phyloP scores from a whole-genome alignment of 2,329 filamentous ascomycete species.

The Claviceps sorghi region DNA sequence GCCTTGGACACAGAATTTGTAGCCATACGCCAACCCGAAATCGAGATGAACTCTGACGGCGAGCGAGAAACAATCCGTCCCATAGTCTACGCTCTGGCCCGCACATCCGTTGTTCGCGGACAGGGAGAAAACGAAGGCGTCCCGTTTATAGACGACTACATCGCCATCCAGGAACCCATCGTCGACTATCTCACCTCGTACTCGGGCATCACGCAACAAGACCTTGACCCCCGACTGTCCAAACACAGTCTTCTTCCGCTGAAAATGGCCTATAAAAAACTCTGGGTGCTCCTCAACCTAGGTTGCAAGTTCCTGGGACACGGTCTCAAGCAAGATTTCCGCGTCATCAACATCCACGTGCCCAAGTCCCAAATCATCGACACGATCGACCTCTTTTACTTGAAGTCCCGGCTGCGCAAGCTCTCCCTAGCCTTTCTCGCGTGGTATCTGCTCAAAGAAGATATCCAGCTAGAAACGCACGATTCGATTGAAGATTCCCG shows the following conservation, averaged over 20 bases:
- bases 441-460: slow-evolving; percentile 80
- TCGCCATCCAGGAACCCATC: slow-evolving; percentile 76
- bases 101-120: slow-evolving; percentile 79
- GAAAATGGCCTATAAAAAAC: slow-evolving; percentile 92
- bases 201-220: slow-evolving; percentile 76
- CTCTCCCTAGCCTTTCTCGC: slow-evolving; percentile 83
- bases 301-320: slow-evolving; percentile 91
- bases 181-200: slow-evolving; percentile 92
- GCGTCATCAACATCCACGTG: slow-evolving; percentile 95
- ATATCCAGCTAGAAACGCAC: slow-evolving; percentile 84
- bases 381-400: slow-evolving; percentile 82
- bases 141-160: slow-evolving; percentile 96
- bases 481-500: slow-evolving; percentile 92
- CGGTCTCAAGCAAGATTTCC: slow-evolving; percentile 86
- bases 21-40: slow-evolving; percentile 79
- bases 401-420: slow-evolving; percentile 67
- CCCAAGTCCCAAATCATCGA: slow-evolving; percentile 84
- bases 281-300: slow-evolving; percentile 90
- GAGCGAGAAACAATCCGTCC: slow-evolving; percentile 84
- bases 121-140: slow-evolving; percentile 61
- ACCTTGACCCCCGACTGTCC: slow-evolving; percentile 66
- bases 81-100: slow-evolving; percentile 78
- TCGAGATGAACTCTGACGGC: slow-evolving; percentile 90
- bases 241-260: slow-evolving; percentile 72
- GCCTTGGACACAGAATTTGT: slow-evolving; percentile 97